Percentiles rank a stretch among this genome's conserved stretches.
phyloP scores from a whole-genome alignment of 495 filamentous ascomycete genomes.

The Talaromyces thailandensis region DNA sequence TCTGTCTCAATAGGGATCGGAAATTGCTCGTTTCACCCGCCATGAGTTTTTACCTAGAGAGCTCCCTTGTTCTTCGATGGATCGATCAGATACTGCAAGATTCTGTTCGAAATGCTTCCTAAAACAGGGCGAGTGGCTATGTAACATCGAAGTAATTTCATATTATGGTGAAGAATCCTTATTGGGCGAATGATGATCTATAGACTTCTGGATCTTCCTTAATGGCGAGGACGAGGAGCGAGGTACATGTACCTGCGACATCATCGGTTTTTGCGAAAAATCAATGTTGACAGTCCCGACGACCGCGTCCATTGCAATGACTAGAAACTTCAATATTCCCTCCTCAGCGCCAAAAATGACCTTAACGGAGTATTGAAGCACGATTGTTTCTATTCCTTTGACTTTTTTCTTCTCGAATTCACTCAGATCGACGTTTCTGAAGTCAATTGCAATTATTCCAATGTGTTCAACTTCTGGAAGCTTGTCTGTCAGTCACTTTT shows the following conservation, averaged over 20 bases:
- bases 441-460: background rate
- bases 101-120: background rate
- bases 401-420: background rate
- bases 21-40: background rate
- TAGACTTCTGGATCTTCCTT: background rate
- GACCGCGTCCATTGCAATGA: background rate
- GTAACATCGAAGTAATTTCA: no score
- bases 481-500: background rate
- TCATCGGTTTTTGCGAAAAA: background rate
- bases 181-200: background rate
- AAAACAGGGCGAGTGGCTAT: no score
- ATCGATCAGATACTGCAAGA: slow-evolving; percentile 2
- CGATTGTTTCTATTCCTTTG: background rate
- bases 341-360: background rate
- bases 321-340: background rate
- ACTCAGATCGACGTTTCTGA: background rate
- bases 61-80: background rate
- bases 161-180: background rate
- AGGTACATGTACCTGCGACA: background rate
- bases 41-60: background rate
- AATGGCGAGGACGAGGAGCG: background rate
- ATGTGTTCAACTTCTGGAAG: background rate
- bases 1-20: background rate
- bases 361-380: background rate
- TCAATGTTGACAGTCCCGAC: background rate